These are phyloP conservation scores for Coniochaeta pulveracea DNA, from an alignment of 2,329 filamentous ascomycete species.

Conservation along the genomic window DNA sequence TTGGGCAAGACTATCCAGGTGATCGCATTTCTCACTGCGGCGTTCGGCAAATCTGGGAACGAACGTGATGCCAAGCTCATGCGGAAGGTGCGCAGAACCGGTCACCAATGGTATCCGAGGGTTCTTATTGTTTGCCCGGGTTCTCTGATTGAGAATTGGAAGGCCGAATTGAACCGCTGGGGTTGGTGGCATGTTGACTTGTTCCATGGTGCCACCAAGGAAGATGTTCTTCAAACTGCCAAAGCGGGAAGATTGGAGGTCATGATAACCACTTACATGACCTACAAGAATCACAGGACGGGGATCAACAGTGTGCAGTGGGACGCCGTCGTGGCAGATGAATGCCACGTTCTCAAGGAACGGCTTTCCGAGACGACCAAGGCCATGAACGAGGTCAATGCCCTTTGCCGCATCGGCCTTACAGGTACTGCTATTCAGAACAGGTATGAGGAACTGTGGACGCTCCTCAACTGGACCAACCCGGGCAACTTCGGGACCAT, in stretches of 20 bases:
- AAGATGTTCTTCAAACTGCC: conserved; percentile 61
- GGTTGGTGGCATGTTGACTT: conserved; percentile 88
- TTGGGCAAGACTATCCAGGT: conserved; percentile 95
- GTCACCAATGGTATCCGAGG: conserved; percentile 65
- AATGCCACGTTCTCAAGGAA: conserved; percentile 86
- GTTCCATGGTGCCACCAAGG: conserved; percentile 63
- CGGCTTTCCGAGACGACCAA: conserved; percentile 64
- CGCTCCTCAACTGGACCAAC: conserved; percentile 90
- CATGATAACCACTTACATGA: conserved; percentile 88
- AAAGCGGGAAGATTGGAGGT: conserved; percentile 71
- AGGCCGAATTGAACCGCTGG: conserved; percentile 75
- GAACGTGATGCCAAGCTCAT: conserved; percentile 77
- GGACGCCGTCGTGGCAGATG: conserved; percentile 91
- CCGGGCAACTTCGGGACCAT: conserved; percentile 58
- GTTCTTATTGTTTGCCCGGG: conserved; percentile 83
- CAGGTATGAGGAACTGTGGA: conserved; percentile 96
- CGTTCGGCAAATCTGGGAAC: conserved; percentile 90
- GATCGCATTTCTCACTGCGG: conserved; percentile 79
- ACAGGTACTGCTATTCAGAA: conserved; percentile 97
- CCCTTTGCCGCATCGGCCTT: conserved; percentile 82
- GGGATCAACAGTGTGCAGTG: conserved; percentile 75
- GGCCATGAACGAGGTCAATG: conserved; percentile 83
- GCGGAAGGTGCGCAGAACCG: conserved; percentile 64
- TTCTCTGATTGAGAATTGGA: conserved; percentile 84
- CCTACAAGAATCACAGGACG: conserved; percentile 68